A percentile compares a stretch with the other conserved stretches of the same genome.
phyloP scores from a whole-genome alignment of 345 rosid species.

The Cardiospermum halicacabum region DNA sequence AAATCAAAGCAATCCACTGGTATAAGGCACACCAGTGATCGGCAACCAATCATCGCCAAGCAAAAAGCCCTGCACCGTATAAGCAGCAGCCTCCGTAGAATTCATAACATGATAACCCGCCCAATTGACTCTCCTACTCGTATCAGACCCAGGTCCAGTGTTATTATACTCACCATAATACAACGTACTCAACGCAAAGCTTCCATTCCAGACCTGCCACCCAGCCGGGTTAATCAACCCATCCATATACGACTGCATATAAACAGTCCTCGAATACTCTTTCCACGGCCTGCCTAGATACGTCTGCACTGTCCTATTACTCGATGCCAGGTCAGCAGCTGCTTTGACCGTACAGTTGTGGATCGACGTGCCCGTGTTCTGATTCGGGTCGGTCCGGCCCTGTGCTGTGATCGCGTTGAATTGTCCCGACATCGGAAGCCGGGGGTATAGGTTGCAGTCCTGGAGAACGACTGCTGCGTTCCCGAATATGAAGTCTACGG shows the following conservation, averaged over 20 bases:
- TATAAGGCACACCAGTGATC: slow-evolving; percentile 54
- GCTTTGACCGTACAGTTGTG: slow-evolving; percentile 57
- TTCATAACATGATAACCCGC: slow-evolving; percentile 55
- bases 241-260: slow-evolving; percentile 49
- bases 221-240: slow-evolving; percentile 59
- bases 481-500: slow-evolving; percentile 88
- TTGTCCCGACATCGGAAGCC: slow-evolving; percentile 65
- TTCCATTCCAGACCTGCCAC: slow-evolving; percentile 64
- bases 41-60: slow-evolving; percentile 70
- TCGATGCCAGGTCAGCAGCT: slow-evolving; percentile 57
- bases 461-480: slow-evolving; percentile 84
- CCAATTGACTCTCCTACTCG: slow-evolving; percentile 59
- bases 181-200: slow-evolving; percentile 57
- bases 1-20: slow-evolving; percentile 21
- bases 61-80: slow-evolving; percentile 58
- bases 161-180: slow-evolving; percentile 74
- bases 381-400: slow-evolving; percentile 77
- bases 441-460: slow-evolving; percentile 66
- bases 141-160: slow-evolving; percentile 62
- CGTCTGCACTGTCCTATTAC: slow-evolving; percentile 37
- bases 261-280: slow-evolving; percentile 68
- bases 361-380: slow-evolving; percentile 77
- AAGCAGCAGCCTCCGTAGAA: slow-evolving; percentile 59
- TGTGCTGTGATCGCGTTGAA: slow-evolving; percentile 89
- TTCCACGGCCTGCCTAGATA: slow-evolving; percentile 93